phyloP scores from a whole-genome alignment of 129 eudicot species.

The Artemisia annua region DNA sequence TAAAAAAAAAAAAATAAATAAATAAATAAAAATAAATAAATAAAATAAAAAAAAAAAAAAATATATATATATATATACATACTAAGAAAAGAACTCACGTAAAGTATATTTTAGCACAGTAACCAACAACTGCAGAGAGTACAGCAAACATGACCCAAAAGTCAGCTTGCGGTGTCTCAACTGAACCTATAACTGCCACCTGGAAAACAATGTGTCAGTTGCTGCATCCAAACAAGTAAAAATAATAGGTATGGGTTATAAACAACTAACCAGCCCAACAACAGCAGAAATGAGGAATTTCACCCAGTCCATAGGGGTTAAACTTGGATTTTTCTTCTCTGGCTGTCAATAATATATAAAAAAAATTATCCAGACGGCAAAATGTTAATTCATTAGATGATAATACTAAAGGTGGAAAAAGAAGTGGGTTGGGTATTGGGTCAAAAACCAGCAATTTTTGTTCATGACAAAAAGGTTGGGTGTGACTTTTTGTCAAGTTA shows the following conservation, averaged over 20 bases:
- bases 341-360: slow-evolving; percentile 53
- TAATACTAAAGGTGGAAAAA: neutral
- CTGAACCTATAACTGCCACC: slow-evolving; percentile 80
- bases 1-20: no score
- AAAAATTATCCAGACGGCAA: neutral
- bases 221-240: slow-evolving; percentile 5
- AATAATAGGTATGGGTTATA: neutral
- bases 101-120: slow-evolving; percentile 91
- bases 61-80: no score
- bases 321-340: slow-evolving; percentile 95
- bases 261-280: slow-evolving; percentile 84
- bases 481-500: neutral
- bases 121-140: slow-evolving; percentile 85
- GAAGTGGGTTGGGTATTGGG: neutral
- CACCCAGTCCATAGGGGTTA: slow-evolving; percentile 98
- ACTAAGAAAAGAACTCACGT: slow-evolving; percentile 54
- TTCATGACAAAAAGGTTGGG: no score
- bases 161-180: slow-evolving; percentile 89
- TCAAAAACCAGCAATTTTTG: neutral
- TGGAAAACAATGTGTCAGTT: slow-evolving; percentile 31
- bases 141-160: slow-evolving; percentile 93
- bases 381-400: neutral
- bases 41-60: no score
- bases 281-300: slow-evolving; percentile 80
- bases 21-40: no score